Percentiles rank a stretch among this genome's conserved stretches.
Conservation (phyloP, 768 basidiomycete genomes). For the Lentinula detonsa region DNA sequence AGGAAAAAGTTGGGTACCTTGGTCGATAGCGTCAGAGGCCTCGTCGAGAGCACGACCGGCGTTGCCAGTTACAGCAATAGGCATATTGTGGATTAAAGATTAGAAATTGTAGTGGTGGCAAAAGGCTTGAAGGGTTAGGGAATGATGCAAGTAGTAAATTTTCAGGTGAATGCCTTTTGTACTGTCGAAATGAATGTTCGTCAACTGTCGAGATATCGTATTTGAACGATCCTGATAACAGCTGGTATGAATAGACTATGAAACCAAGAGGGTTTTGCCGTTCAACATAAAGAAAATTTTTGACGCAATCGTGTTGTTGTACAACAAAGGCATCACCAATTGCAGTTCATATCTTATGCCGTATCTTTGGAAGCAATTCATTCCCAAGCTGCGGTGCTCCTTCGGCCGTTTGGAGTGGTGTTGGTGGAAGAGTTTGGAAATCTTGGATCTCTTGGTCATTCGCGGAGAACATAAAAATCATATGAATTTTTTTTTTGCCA, state of each 20-base stretch:
- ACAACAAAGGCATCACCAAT: background rate
- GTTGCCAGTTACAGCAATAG: background rate
- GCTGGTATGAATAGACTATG: background rate
- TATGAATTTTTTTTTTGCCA: background rate
- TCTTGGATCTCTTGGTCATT: background rate
- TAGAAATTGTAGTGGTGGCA: background rate
- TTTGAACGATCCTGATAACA: background rate
- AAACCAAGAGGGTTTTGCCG: background rate
- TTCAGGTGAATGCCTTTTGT: background rate
- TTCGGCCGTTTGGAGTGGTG: background rate
- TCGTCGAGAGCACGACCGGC: conserved; percentile 28
- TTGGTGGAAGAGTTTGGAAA: background rate
- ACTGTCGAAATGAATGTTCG: background rate
- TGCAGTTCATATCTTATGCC: background rate
- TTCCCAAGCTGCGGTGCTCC: background rate
- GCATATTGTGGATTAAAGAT: background rate
- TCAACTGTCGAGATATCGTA: background rate
- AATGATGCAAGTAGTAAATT: background rate
- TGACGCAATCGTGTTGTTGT: background rate
- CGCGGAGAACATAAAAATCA: background rate
- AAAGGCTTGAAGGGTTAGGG: background rate
- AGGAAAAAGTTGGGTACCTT: conserved; percentile 23
- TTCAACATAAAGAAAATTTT: background rate
- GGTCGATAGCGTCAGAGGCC: conserved; percentile 43
- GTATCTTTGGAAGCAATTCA: background rate